A percentile compares a stretch with the other conserved stretches of the same genome.
phyloP scores from a whole-genome alignment of 352 stramenopile species.

The Phytophthora europaea region DNA sequence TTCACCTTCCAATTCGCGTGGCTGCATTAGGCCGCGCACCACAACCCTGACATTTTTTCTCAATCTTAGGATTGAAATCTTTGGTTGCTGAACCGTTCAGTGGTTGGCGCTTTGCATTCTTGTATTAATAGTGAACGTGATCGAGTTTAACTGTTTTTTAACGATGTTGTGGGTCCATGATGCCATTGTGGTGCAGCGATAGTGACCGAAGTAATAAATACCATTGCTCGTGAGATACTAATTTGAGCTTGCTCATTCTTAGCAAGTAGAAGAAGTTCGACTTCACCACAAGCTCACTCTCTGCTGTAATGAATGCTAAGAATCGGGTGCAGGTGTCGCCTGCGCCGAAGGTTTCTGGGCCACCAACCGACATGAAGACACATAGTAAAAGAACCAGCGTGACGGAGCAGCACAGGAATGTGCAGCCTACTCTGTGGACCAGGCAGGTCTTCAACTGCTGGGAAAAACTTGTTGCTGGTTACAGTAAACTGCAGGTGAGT shows the following conservation, averaged over 20 bases:
- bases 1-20: conserved; percentile 30
- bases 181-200: neutral
- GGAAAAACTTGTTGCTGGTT: neutral
- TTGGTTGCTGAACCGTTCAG: neutral
- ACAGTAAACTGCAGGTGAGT: conserved; percentile 34
- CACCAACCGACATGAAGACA: neutral
- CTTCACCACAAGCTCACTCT: neutral
- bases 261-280: neutral
- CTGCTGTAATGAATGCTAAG: conserved; percentile 1
- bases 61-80: neutral
- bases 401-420: neutral
- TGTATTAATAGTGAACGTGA: too few species aligned
- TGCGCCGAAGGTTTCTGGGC: neutral
- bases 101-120: too few species aligned
- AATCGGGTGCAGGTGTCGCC: conserved; percentile 10
- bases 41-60: neutral
- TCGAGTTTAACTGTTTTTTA: too few species aligned
- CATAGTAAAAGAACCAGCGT: conserved; percentile 2
- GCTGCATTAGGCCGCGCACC: neutral
- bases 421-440: neutral
- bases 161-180: neutral
- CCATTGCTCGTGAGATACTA: neutral
- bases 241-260: neutral
- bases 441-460: neutral
- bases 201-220: neutral